phyloP scores from a whole-genome alignment of 2,329 filamentous ascomycete genomes.

The Neopestalotiopsis sp. region DNA sequence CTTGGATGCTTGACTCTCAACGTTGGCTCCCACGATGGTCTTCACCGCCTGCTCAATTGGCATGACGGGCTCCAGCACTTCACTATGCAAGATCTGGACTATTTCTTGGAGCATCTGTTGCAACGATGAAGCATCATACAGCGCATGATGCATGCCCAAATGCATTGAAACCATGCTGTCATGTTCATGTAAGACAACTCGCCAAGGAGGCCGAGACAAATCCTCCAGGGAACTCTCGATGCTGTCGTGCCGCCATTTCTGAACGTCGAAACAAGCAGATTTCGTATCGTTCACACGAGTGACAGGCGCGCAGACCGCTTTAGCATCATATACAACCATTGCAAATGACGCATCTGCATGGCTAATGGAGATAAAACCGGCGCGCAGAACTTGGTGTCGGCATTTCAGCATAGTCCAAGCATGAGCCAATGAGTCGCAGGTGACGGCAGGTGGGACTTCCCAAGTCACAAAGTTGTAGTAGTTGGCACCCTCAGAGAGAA shows the following conservation, averaged over 20 bases:
- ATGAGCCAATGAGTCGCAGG: slow-evolving; percentile 45
- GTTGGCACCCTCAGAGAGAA: slow-evolving; percentile 66
- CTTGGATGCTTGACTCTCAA: slow-evolving; percentile 33
- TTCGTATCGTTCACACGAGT: slow-evolving; percentile 20
- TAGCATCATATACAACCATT: slow-evolving; percentile 68
- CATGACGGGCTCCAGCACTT: background rate
- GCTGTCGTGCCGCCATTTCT: slow-evolving; percentile 43
- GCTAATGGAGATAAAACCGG: slow-evolving; percentile 71
- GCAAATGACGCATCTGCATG: slow-evolving; percentile 68
- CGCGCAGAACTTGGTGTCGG: slow-evolving; percentile 75
- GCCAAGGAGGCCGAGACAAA: slow-evolving; percentile 68
- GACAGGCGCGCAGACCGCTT: slow-evolving; percentile 24
- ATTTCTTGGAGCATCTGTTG: slow-evolving; percentile 68
- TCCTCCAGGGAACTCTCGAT: slow-evolving; percentile 41
- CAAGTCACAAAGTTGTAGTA: slow-evolving; percentile 79
- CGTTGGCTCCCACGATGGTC: background rate
- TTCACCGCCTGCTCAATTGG: slow-evolving; percentile 1
- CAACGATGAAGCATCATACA: slow-evolving; percentile 85
- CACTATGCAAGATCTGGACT: background rate
- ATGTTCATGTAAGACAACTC: slow-evolving; percentile 51
- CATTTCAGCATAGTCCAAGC: slow-evolving; percentile 65
- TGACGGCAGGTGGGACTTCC: slow-evolving; percentile 46
- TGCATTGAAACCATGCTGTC: slow-evolving; percentile 39
- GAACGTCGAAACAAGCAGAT: slow-evolving; percentile 33
- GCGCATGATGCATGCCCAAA: slow-evolving; percentile 72